phyloP scores from a whole-genome alignment of 768 basidiomycete species.

The Podaxis pistillaris region DNA sequence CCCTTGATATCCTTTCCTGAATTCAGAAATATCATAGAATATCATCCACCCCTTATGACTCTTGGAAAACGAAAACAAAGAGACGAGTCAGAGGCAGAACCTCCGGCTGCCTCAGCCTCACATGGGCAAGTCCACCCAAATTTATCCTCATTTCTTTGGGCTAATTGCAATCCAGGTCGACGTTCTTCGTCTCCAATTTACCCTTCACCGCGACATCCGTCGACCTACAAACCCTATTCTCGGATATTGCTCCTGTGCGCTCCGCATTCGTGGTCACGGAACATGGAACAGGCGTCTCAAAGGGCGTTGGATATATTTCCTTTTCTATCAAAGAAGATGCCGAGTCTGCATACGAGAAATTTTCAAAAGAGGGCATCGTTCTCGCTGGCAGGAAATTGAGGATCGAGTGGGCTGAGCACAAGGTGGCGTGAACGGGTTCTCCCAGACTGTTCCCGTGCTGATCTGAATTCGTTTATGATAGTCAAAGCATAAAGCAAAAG shows the following conservation, averaged over 20 bases:
- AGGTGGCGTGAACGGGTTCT: constrained; percentile 42
- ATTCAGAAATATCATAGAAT: not conserved
- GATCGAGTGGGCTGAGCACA: constrained; percentile 78
- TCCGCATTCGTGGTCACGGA: constrained; percentile 92
- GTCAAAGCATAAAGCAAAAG: constrained; percentile 32
- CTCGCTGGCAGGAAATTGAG: constrained; percentile 70
- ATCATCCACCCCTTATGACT: not conserved
- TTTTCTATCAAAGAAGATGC: constrained; percentile 92
- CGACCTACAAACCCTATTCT: constrained; percentile 90
- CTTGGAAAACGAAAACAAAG: constrained; percentile 24
- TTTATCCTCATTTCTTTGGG: not conserved
- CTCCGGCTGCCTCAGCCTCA: not conserved
- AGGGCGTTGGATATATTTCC: constrained; percentile 96
- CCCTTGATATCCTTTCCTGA: no score
- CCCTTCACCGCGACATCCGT: constrained; percentile 89
- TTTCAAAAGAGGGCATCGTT: constrained; percentile 61
- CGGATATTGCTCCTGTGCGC: constrained; percentile 91
- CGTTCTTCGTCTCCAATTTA: constrained; percentile 90
- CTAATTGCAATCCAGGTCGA: constrained; percentile 48
- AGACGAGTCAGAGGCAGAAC: constrained; percentile 15
- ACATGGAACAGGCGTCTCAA: constrained; percentile 69
- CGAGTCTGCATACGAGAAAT: constrained; percentile 62
- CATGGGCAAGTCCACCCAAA: constrained; percentile 20
- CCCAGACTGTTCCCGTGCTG: not conserved
- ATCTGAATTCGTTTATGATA: not conserved